Percentiles rank a stretch among this genome's conserved stretches.
These are phyloP conservation scores for Albugo laibachii DNA, from an alignment of 352 stramenopile species.

Conservation along the genomic window DNA sequence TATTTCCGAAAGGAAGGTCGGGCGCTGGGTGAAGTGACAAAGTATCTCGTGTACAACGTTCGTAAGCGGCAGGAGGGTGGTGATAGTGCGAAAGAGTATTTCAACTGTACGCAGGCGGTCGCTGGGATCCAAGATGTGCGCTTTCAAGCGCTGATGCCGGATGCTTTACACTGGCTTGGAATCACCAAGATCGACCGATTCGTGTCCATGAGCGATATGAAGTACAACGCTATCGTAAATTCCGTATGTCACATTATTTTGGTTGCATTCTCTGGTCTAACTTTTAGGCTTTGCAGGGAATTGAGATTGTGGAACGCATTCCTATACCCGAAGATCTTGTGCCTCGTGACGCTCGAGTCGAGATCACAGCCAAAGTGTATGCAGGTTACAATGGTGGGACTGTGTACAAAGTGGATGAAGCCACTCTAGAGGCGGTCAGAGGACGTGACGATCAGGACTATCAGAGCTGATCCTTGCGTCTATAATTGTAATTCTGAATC, in stretches of 20 bases:
- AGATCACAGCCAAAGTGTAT: conserved; percentile 97
- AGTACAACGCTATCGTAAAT: conserved; percentile 97
- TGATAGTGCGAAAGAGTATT: conserved; percentile 95
- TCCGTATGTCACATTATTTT: conserved; percentile 34
- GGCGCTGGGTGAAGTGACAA: conserved; percentile 95
- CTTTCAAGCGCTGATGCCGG: conserved; percentile 98
- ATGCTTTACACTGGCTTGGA: conserved; percentile 97
- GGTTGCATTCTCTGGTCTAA: not conserved
- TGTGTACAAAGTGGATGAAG: conserved; percentile 86
- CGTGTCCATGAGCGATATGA: conserved; percentile 99
- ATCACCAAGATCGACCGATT: conserved; percentile 89
- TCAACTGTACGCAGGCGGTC: conserved; percentile 97
- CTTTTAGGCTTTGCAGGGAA: conserved; percentile 35
- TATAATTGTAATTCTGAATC: not conserved
- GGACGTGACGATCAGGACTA: conserved; percentile 69
- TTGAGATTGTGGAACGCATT: conserved; percentile 96
- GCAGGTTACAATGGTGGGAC: conserved; percentile 73
- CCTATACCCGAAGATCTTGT: conserved; percentile 96
- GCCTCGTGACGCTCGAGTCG: conserved; percentile 93
- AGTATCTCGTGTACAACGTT: conserved; percentile 99
- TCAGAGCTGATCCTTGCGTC: conserved; percentile 3
- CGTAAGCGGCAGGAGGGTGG: conserved; percentile 95
- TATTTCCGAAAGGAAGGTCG: conserved; percentile 98
- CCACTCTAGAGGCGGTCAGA: conserved; percentile 86
- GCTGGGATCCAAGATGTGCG: conserved; percentile 94